These are phyloP conservation scores for Penicillium paxilli DNA, from an alignment of 495 filamentous ascomycete species.

Conservation along the genomic window DNA sequence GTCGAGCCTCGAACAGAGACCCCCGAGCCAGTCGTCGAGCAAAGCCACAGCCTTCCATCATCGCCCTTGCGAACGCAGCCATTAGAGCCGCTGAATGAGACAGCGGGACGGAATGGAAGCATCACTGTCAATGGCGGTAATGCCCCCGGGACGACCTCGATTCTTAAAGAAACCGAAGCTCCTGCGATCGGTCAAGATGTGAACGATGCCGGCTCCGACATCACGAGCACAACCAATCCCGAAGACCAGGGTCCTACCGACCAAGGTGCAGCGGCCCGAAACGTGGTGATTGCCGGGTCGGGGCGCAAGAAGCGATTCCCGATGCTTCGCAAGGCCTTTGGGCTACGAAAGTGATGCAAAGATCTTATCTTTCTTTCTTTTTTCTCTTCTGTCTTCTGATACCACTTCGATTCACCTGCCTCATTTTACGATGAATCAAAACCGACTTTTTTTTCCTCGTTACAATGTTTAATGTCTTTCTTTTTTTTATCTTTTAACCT, in stretches of 20 bases:
- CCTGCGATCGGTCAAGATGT: constrained; percentile 19
- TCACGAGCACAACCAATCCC: constrained; percentile 15
- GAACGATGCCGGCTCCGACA: constrained; percentile 20
- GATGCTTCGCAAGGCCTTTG: constrained; percentile 48
- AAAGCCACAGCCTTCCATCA: constrained; percentile 9
- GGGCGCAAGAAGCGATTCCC: constrained; percentile 54
- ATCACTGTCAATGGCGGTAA: constrained; percentile 8
- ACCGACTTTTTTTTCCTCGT: constrained; percentile 1
- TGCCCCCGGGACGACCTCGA: constrained; percentile 4
- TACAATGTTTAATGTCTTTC: constrained; percentile 20
- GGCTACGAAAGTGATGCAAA: constrained; percentile 34
- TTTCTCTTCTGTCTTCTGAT: too few species aligned
- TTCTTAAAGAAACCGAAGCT: constrained; percentile 12
- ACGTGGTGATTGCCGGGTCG: constrained; percentile 38
- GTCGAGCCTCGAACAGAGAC: constrained; percentile 9
- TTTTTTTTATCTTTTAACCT: constrained; percentile 6
- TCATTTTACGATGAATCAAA: constrained; percentile 2
- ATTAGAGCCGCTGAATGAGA: constrained; percentile 3
- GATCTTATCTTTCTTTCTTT: background rate
- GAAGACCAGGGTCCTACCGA: constrained; percentile 6
- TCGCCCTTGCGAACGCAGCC: constrained; percentile 14
- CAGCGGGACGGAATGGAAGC: constrained; percentile 6
- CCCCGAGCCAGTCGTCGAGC: constrained; percentile 14
- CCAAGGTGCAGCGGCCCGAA: constrained; percentile 15
- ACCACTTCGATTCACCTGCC: constrained; percentile 4